Evolutionary conservation across 192 early-diverging fungal genomes (phyloP).

Genomic region (Backusella morwellensis): DNA sequence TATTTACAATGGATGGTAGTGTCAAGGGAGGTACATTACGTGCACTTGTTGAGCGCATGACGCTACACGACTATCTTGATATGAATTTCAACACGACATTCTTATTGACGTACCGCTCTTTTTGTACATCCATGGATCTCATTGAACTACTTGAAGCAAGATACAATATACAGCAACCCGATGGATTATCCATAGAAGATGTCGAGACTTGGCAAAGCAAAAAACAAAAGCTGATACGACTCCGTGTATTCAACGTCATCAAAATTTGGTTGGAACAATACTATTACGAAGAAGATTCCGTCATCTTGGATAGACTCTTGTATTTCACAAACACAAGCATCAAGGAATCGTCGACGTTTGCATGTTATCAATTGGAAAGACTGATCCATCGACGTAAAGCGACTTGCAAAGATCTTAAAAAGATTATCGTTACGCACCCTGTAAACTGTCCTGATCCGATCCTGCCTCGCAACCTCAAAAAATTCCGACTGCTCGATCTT

Average conservation of each 20-base stretch:
- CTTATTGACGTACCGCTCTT: constrained; percentile 93
- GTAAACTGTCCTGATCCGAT: constrained; percentile 77
- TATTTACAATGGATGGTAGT: constrained; percentile 82
- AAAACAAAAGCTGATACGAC: constrained; percentile 84
- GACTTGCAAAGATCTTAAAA: constrained; percentile 53
- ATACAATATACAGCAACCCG: constrained; percentile 76
- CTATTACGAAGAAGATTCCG: constrained; percentile 72
- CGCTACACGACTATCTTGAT: constrained; percentile 83
- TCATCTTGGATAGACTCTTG: constrained; percentile 65
- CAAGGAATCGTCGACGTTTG: constrained; percentile 63
- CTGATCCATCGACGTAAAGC: constrained; percentile 70
- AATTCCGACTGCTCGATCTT: constrained; percentile 82
- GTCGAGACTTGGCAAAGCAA: constrained; percentile 73
- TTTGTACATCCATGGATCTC: constrained; percentile 77
- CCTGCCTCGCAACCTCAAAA: constrained; percentile 75
- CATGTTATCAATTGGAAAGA: constrained; percentile 68
- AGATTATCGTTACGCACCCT: constrained; percentile 60
- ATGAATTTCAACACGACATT: constrained; percentile 84
- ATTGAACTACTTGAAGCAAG: constrained; percentile 71
- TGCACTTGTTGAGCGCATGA: constrained; percentile 86
- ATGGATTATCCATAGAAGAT: constrained; percentile 61
- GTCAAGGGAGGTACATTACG: constrained; percentile 89
- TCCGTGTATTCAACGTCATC: constrained; percentile 89
- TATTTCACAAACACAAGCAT: constrained; percentile 72
- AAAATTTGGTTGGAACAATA: constrained; percentile 96